Evolutionary conservation across 1,284 basidiomycete species (phyloP).

Genomic region (Cryptococcus jaspeensis): DNA sequence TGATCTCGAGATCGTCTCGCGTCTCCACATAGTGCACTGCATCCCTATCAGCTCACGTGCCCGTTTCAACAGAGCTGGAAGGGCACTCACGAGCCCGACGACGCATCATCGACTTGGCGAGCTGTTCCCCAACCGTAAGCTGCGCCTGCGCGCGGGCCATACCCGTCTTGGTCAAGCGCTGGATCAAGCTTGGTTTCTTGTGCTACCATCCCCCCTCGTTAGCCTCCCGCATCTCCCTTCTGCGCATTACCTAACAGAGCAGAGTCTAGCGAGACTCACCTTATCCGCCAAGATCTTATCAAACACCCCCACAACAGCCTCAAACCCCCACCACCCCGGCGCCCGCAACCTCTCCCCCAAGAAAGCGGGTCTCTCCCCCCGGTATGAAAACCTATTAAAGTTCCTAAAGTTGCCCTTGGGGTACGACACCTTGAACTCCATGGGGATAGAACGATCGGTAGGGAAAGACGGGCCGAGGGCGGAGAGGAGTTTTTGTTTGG

Average conservation of each 20-base stretch:
- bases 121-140: constrained; percentile 73
- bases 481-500: constrained; percentile 68
- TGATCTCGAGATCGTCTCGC: constrained; percentile 84
- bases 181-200: constrained; percentile 84
- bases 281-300: constrained; percentile 83
- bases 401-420: constrained; percentile 67
- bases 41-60: no score
- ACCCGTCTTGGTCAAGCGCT: constrained; percentile 67
- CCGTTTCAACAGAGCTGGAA: no score
- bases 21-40: constrained; percentile 80
- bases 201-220: constrained; percentile 55
- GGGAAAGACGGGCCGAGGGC: constrained; percentile 66
- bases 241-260: not conserved
- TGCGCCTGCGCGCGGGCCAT: constrained; percentile 72
- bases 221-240: no score
- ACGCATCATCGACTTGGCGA: constrained; percentile 79
- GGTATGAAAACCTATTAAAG: constrained; percentile 41
- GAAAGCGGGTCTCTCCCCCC: constrained; percentile 28
- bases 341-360: constrained; percentile 64
- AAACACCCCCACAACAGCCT: constrained; percentile 81
- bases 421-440: constrained; percentile 91
- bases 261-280: constrained; percentile 53
- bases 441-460: constrained; percentile 43
- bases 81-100: constrained; percentile 41
- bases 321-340: constrained; percentile 90